Base-by-base conservation (phyloP, 495 filamentous ascomycete genomes). In the Daldinia decipiens region DNA sequence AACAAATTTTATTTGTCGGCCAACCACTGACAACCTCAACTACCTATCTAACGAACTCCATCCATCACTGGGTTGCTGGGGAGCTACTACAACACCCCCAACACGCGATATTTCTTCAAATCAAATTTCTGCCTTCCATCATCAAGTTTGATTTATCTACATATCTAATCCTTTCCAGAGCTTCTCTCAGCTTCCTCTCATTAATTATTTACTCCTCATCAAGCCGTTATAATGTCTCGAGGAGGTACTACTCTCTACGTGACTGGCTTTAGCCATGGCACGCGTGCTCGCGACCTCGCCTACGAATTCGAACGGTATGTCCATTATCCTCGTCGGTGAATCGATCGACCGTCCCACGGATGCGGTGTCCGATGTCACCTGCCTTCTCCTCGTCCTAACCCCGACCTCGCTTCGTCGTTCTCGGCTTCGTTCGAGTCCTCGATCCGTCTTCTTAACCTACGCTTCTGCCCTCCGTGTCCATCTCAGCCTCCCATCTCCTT, bases 231-330 rank as follows among this genome's bases (percentile, higher is more conserved):
- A 21, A 47, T 97, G 94, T 97, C 94, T 87, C 93, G 94, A 72
- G 89, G 92, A 76, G 89, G 91, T 60, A 97, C 94, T 45, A 99
- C 95, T 32, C 93, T 99, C 62, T 99, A 99, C 86, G 95, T 98
- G 73, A 86, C 85, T 76, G 95, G 95, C 86, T 99, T 99, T 82
- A 95, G 95, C 85, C 95, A 97, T 81, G 96, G 95, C 77, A 99
- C 95, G 80, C 94, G 95, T 85, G 95, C 95, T 79, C 93, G 96
- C 88, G 95, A 99, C 84, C 93, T 99, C 82, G 95, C 95, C 85
- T 98, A 97, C 92, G 95, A 99, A 74, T 77, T 77, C 75, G 76
- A 77, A 77, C 92, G 95, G 96, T 99, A 96, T 87, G 92, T 94
- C 83, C 47, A 70, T 74, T 74, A 82, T 76, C 66, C 73, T 73